Evolutionary conservation across 1,139 yeast species (phyloP).

Genomic region (Pichia kudriavzevii): DNA sequence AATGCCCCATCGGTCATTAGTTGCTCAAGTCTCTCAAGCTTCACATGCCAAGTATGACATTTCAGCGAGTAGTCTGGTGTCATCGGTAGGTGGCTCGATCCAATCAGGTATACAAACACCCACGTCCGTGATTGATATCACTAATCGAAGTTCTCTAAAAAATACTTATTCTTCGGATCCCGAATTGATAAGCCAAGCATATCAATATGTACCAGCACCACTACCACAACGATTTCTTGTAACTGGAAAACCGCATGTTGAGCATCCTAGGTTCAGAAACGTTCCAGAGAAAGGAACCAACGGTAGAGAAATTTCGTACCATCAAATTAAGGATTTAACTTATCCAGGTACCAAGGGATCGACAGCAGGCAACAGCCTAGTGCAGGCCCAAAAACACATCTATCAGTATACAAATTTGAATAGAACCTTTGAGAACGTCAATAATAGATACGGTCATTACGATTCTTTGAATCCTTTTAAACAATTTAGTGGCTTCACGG

Average conservation of each 20-base stretch:
- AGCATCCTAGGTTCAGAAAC: conserved; percentile 14
- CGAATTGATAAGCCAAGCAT: too few species aligned
- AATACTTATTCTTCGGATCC: too few species aligned
- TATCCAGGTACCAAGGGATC: conserved; percentile 14
- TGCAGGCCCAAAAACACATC: conserved; percentile 15
- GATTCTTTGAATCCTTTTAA: conserved; percentile 16
- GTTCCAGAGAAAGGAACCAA: conserved; percentile 10
- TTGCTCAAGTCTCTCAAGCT: too few species aligned
- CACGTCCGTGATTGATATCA: too few species aligned
- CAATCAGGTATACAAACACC: too few species aligned
- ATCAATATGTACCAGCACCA: not conserved
- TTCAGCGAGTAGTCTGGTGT: too few species aligned
- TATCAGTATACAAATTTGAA: conserved; percentile 17
- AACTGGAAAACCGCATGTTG: not conserved
- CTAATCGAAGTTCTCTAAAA: too few species aligned
- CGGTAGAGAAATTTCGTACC: conserved; percentile 13
- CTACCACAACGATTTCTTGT: too few species aligned
- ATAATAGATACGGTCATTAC: conserved; percentile 16
- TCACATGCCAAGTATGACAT: too few species aligned
- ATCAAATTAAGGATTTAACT: conserved; percentile 13
- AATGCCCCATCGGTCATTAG: not conserved
- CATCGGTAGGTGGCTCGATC: too few species aligned
- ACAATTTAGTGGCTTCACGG: conserved; percentile 9
- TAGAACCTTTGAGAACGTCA: conserved; percentile 16
- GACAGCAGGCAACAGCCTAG: conserved; percentile 11